Base-by-base conservation (phyloP, 2,329 filamentous ascomycete genomes). In the Tolypocladium nubicola region DNA sequence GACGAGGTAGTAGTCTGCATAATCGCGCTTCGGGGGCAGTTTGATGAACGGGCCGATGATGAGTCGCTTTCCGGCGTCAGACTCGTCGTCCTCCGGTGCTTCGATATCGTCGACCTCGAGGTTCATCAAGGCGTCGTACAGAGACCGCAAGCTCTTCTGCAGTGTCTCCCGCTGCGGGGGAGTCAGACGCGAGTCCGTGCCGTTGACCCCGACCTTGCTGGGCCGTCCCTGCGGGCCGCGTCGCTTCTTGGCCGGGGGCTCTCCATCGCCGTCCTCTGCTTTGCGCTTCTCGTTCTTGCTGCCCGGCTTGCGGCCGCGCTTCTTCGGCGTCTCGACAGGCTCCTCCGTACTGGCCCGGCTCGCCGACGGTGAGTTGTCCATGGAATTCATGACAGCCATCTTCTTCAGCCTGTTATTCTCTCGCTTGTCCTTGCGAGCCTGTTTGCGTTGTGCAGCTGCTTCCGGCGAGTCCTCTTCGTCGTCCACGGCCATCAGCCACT, bases 401-500 rank as follows among this genome's bases (percentile, higher is more conserved):
- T 82, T 81, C 74, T 86, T 88, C 19, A 87, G 73, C 67, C 89
- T 88, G 67, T 96, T 97, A 10, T 77, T 75, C 55, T 88, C 85
- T 40, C 92, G 86, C 70, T 86, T 89, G 60, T 90, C 89, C 62
- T 91, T 90, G 56, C 89, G 85, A 5, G 90, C 90, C 68, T 91
- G 86, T 67, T 97, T 97, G 45, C 94, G 86, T 40, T 89, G 89
- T 41, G 95, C 92, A 2, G 94, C 94, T 56, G 90, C 92, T 69
- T 97, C 94, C 37, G 96, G 91, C 0, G 85, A 87, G 69, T 99
- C 94, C 1, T 99, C 94, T 54, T 97, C 92, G 60, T 96, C 93
- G 69, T 99, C 94, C 38, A 99, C 93, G 56, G 94, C 94, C 78
- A 96, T 93, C 55, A 97, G 82, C 94, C 94, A 99, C 73, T 99